phyloP scores from a whole-genome alignment of 1,284 basidiomycete species.

The Fomitiporia mediterranea region DNA sequence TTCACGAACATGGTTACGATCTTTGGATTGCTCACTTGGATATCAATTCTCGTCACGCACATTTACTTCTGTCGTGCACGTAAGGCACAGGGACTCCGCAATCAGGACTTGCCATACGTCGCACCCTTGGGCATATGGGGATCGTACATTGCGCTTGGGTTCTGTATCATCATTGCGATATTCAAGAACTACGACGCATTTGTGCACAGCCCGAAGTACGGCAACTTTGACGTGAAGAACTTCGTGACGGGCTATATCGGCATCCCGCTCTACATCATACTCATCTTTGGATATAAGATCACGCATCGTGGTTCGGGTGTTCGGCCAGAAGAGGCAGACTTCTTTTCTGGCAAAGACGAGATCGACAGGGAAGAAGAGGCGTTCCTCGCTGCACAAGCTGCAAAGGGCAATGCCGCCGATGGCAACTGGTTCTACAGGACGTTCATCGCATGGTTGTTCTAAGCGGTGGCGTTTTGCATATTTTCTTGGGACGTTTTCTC shows the following conservation, averaged over 20 bases:
- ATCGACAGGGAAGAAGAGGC: constrained; percentile 17
- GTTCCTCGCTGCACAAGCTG: constrained; percentile 28
- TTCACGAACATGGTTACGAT: constrained; percentile 68
- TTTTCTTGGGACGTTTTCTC: constrained; percentile 1
- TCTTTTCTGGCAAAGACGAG: constrained; percentile 16
- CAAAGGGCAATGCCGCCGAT: background rate
- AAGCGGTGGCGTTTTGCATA: background rate
- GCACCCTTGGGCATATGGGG: constrained; percentile 64
- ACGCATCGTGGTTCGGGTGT: constrained; percentile 5
- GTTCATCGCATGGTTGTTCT: constrained; percentile 17
- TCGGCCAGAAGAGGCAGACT: constrained; percentile 13
- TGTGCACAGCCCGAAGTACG: constrained; percentile 21
- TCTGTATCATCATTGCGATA: constrained; percentile 56
- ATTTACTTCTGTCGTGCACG: constrained; percentile 36
- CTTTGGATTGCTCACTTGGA: constrained; percentile 71
- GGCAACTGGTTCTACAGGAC: constrained; percentile 10
- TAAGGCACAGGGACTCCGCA: constrained; percentile 54
- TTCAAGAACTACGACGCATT: constrained; percentile 68
- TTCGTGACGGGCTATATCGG: constrained; percentile 18
- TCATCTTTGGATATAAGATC: constrained; percentile 16
- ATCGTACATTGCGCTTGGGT: constrained; percentile 55
- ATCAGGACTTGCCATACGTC: constrained; percentile 63
- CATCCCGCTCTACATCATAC: constrained; percentile 14
- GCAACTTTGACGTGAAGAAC: constrained; percentile 14
- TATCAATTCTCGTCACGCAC: constrained; percentile 65